Base-by-base conservation (phyloP, 495 filamentous ascomycete genomes). In the Daldinia bambusicola region DNA sequence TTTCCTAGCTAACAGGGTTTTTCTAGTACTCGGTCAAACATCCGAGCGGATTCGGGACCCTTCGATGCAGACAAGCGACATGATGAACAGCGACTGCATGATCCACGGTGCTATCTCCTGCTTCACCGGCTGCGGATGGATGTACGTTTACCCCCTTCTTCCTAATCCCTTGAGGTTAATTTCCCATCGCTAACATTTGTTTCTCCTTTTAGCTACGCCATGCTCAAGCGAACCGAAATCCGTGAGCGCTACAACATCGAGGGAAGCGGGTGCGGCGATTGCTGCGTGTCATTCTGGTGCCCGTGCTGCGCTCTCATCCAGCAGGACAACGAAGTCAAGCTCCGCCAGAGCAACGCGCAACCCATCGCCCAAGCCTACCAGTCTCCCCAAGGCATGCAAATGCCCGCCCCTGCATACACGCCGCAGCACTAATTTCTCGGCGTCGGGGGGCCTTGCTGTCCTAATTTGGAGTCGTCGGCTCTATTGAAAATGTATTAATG, bases 211-310 rank as follows among this genome's bases (percentile, higher is more conserved):
- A 77, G 79, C 50, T 71, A 83, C 57, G 65, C 60, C 56, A 84
- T 85, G 78, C 71, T 88, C 66, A 85, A 88, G 74, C 87, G 87
- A 40, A 71, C 75, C 41, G 81, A 86, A 55, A 80, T 89, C 58
- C 84, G 88, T 12, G 69, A 84, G 20, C 79, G 77, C 22, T 87
- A 85, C 76, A 72, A 79, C 62, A 85, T 90, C 77, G 71, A 84
- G n/a, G 88, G 88, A 34, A 82, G 81, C 56, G 79, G 75, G 8
- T 79, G 78, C 76, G 79, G 64, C 38, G 88, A 89, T 71, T 87
- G 81, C 75, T 81, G 83, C 57, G 75, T 78, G 14, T 75, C 81
- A 12, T 87, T 75, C 80, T 89, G 85, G 80, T 86, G 82, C 53
- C 83, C 85, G 66, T 90, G 88, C 79, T 80, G 79, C 74, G 72